Evolutionary conservation across 2,329 filamentous ascomycete genomes (phyloP), one percentile per base, ranked within the genome.

Genomic region (Paecilomyces sp.): DNA sequence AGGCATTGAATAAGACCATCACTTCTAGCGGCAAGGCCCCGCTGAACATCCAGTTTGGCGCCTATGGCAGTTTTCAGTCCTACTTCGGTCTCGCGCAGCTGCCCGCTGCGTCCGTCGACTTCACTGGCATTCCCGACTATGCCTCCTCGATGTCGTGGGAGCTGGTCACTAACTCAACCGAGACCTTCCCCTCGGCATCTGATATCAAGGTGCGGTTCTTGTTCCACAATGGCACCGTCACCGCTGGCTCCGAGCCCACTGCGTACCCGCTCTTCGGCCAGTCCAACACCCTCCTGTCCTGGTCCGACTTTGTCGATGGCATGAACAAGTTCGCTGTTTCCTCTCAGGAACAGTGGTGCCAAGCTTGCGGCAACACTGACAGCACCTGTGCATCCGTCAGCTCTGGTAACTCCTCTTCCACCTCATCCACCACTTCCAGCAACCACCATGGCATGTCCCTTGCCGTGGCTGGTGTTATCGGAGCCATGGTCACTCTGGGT

Each of bases 131-230:
- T 12, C 86, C 88, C n/a, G 88, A 92, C 76, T 96, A 96, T 68
- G 91, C 91, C 4, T 88, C 87, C 2, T 86, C 86, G 64, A 91
- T 96, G 84, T 81, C 81, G 5, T 92, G 95, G 72, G 92, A 96
- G 79, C 82, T 82, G 24, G 82, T 86, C 66, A 87, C 84, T 50
- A 80, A 84, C 62, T 68, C 68, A 3, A 66, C 68, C 6, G 68
- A 71, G 0, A 66, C 68, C 0, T 81, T 82, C 66, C 81, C 80
- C 2, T 65, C 72, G 3, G 62, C 67, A 15, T 74, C 79, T 0
- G 83, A 87, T 3, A 74, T 86, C 47, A 79, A 78, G 59, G 82
- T 88, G 12, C 79, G 85, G 34, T 87, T 87, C 76, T 66, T 84
- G 54, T 88, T 85, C 76, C 82, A 84, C 72, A 88, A 87, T 64